Base-by-base conservation (phyloP, 2,329 filamentous ascomycete species). In the Tolypocladium tundrense region DNA sequence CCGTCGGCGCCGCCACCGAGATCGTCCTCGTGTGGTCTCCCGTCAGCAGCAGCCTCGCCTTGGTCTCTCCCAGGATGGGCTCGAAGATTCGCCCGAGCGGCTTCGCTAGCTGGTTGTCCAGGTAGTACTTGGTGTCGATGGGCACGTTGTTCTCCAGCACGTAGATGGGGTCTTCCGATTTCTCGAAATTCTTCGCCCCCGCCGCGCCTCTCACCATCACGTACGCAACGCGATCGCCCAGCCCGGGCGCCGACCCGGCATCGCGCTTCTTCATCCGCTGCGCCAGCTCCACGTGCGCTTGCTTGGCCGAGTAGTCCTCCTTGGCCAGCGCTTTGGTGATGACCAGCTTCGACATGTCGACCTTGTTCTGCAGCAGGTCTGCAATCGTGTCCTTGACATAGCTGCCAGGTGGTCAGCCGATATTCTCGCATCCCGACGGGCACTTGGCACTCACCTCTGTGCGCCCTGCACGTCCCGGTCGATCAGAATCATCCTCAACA, bases 331-430 rank as follows among this genome's bases (percentile, higher is more conserved):
- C 94, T 75, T 99, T 99, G 35, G 94, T 99, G 68, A 99, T 99
- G 71, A 99, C 95, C 21, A 99, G 86, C 73, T 99, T 97, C 42
- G 93, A 97, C 90, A 99, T 96, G 75, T 99, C 94, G 66, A 99
- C 81, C 73, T 96, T 97, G 78, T 99, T 99, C 70, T 97, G 94
- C 43, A 99, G 78, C 21, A 99, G 81, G 69, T 97, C 91, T 10
- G 94, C 89, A 68, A 99, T 99, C 51, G 88, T 96, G 62, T 94
- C 85, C 73, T 97, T 97, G 74, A 99, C 94, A 67, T 96, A 97
- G 63, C 91, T 96, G 19, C 27, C 27, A 19, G 16, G 4, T n/a
- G 27, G 4, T 51, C n/a, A 51, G 48, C 48, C 11, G 16, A 6
- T n/a, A 14, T 9, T 13, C 27, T 11, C 3, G 16, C 19, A 13